phyloP scores from a whole-genome alignment of 257 asterid species.

The Nicotiana tabacum region DNA sequence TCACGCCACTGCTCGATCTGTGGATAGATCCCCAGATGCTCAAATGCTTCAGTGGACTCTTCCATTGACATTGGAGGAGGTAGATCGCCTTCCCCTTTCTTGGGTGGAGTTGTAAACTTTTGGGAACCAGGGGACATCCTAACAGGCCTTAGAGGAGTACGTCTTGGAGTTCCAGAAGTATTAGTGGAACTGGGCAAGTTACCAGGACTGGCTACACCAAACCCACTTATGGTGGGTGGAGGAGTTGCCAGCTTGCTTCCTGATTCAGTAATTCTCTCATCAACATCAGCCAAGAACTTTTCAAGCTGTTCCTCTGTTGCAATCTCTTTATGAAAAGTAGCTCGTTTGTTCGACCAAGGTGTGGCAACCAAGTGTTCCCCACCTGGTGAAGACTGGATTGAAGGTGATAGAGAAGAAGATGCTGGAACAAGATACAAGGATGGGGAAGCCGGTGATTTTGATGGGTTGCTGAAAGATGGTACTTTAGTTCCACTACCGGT shows the following conservation, averaged over 20 bases:
- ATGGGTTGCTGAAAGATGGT: slow-evolving; percentile 46
- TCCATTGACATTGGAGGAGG: slow-evolving; percentile 94
- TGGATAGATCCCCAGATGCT: slow-evolving; percentile 70
- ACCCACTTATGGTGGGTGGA: slow-evolving; percentile 63
- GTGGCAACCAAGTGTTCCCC: slow-evolving; percentile 43
- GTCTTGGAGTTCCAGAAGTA: slow-evolving; percentile 77
- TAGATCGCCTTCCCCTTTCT: slow-evolving; percentile 87
- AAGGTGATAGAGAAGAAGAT: slow-evolving; percentile 43
- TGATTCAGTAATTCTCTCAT: slow-evolving; percentile 71
- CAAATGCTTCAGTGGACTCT: slow-evolving; percentile 75
- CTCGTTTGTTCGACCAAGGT: slow-evolving; percentile 80
- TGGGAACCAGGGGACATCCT: slow-evolving; percentile 97
- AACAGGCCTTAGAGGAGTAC: slow-evolving; percentile 88
- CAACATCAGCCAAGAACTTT: slow-evolving; percentile 75
- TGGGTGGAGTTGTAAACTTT: slow-evolving; percentile 87
- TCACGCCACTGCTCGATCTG: slow-evolving; percentile 90
- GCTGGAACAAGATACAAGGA: slow-evolving; percentile 68
- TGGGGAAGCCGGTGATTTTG: slow-evolving; percentile 76
- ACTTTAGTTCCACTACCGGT: slow-evolving; percentile 42
- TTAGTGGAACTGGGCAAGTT: slow-evolving; percentile 48
- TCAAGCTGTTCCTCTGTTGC: slow-evolving; percentile 72
- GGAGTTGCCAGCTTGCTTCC: slow-evolving; percentile 72
- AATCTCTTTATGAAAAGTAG: slow-evolving; percentile 58
- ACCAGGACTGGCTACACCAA: slow-evolving; percentile 62
- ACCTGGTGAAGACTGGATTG: slow-evolving; percentile 53